Percentiles rank a stretch among this genome's conserved stretches.
These are phyloP conservation scores for Emergomyces pasteurianus DNA, from an alignment of 2,329 filamentous ascomycete species.

Conservation along the genomic window DNA sequence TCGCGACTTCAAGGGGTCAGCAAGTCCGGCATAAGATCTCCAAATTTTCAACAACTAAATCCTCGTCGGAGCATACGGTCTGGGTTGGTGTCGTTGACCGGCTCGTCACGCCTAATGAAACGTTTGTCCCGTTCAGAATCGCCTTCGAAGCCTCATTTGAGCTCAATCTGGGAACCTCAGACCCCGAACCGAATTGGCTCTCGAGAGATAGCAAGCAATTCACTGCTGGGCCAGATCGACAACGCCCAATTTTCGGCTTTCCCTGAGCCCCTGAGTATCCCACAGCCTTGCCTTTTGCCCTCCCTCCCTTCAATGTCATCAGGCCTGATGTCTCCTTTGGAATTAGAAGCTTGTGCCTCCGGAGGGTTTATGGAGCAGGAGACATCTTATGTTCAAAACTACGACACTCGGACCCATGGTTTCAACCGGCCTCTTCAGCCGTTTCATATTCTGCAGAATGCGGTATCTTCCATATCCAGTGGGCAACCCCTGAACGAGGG, in stretches of 20 bases:
- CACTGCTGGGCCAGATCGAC: not conserved
- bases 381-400: not conserved
- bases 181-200: not conserved
- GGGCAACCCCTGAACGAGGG: not conserved
- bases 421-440: not conserved
- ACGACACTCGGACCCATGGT: not conserved
- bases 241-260: not conserved
- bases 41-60: constrained; percentile 15
- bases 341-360: not conserved
- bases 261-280: not conserved
- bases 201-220: not conserved
- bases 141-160: constrained; percentile 1
- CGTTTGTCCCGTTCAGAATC: not conserved
- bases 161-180: not conserved
- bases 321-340: not conserved
- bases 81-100: constrained; percentile 19
- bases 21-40: constrained; percentile 5
- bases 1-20: constrained; percentile 2
- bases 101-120: constrained; percentile 13
- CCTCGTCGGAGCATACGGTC: constrained; percentile 23
- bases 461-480: not conserved
- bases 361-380: not conserved
- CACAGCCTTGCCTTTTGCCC: not conserved
- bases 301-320: not conserved
- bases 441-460: not conserved